Percentiles rank a stretch among this genome's conserved stretches.
These are phyloP conservation scores for Vitis riparia DNA, from an alignment of 164 flowering plant genomes.

Conservation along the genomic window DNA sequence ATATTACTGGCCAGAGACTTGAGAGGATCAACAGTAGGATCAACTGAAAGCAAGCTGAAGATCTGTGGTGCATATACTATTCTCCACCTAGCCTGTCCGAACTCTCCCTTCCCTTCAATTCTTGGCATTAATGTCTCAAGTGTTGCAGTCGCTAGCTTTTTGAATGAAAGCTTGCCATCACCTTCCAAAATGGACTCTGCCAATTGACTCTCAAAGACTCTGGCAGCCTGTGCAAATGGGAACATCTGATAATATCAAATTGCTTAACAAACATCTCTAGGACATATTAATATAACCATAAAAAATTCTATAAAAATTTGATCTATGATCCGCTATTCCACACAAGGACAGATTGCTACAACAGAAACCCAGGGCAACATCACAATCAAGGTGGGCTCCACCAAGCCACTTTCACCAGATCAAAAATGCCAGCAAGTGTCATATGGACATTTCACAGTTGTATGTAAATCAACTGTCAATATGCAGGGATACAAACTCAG, in stretches of 20 bases:
- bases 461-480: too few relatives aligned
- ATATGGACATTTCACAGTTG: conserved; percentile 14
- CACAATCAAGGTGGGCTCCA: neutral
- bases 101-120: conserved; percentile 97
- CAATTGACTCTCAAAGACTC: conserved; percentile 89
- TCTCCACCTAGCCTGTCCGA: conserved; percentile 99
- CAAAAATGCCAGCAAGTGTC: neutral
- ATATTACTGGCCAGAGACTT: conserved; percentile 86
- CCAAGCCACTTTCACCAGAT: too few relatives aligned
- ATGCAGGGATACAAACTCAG: too few relatives aligned
- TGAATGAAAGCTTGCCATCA: conserved; percentile 96
- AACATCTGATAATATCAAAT: conserved; percentile 3
- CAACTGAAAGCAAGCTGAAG: conserved; percentile 82
- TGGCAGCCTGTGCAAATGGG: conserved; percentile 70
- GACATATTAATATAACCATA: neutral
- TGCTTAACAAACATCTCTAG: neutral
- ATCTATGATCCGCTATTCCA: too few relatives aligned
- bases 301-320: too few relatives aligned
- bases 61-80: conserved; percentile 96
- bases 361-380: neutral
- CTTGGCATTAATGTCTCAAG: conserved; percentile 94
- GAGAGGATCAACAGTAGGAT: conserved; percentile 86
- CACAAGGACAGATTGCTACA: neutral
- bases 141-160: conserved; percentile 95
- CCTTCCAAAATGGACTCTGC: conserved; percentile 95